Evolutionary conservation across 2,329 filamentous ascomycete genomes (phyloP).

Genomic region (Microcyclosporella mali): DNA sequence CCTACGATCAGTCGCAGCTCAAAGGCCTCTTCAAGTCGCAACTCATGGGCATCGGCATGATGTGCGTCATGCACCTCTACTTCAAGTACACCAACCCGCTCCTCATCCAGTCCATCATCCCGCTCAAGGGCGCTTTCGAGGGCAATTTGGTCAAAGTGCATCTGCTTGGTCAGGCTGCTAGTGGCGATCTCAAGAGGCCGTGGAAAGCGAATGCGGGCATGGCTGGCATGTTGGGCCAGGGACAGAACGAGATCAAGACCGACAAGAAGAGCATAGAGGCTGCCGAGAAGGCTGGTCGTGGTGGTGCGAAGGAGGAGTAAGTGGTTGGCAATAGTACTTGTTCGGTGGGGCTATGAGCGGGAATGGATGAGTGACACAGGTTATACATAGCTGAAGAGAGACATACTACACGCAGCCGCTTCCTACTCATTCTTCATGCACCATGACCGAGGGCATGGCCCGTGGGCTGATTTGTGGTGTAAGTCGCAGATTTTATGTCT

Average conservation of each 20-base stretch:
- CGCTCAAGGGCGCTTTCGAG: conserved; percentile 91
- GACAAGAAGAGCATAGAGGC: conserved; percentile 59
- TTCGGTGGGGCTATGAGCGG: no score
- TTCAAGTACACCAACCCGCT: conserved; percentile 99
- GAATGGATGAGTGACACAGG: no score
- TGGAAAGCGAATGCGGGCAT: conserved; percentile 84
- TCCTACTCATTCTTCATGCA: no score
- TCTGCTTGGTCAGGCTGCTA: conserved; percentile 77
- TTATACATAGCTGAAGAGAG: no score
- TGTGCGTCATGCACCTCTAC: conserved; percentile 97
- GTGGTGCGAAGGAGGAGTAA: conserved; percentile 50
- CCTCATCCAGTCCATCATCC: conserved; percentile 96
- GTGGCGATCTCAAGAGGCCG: conserved; percentile 86
- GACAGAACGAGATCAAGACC: conserved; percentile 69
- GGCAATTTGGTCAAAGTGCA: conserved; percentile 95
- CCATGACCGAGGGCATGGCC: no score
- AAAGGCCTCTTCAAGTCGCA: conserved; percentile 80
- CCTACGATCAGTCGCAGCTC: conserved; percentile 86
- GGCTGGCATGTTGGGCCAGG: conserved; percentile 63
- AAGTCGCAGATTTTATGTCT: no score
- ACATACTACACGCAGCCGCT: no score
- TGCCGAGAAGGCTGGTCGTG: conserved; percentile 45
- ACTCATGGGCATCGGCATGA: conserved; percentile 95
- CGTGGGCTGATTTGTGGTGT: no score
- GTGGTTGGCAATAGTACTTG: neutral